Evolutionary conservation across 2,329 filamentous ascomycete species (phyloP), one percentile per base, ranked within the genome.

Genomic region (Fusarium sp.): DNA sequence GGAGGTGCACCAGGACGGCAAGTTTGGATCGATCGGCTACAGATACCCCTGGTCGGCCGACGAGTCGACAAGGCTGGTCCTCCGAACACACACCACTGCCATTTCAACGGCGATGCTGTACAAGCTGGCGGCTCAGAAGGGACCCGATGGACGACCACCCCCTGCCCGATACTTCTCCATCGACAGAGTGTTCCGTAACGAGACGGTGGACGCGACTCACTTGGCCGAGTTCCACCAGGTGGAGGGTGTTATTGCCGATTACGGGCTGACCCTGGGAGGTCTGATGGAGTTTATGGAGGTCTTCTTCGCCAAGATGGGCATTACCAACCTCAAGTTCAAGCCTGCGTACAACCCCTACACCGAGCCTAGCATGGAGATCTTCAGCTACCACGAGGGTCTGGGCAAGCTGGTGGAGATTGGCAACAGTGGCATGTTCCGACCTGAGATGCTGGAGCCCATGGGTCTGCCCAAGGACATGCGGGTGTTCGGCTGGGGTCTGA

Each of bases 141-240:
- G 94, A 16, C 93, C 94, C 6, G 89, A 91, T 77, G 90, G 90
- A 55, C 85, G 86, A 61, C 88, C 89, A 55, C 89, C 88, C 17
- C 88, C 90, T 38, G 95, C 94, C n/a, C 92, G 95, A 71, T 98
- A 98, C 87, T 99, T 99, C 87, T 98, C 94, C 71, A 99, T 99
- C 81, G 96, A 99, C 84, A 92, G 96, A 63, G 96, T 99, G 70
- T 99, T 99, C 92, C 91, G 94, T 75, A 99, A 99, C 83, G 96
- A 99, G 85, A 94, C 94, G 4, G 95, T 99, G 67, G 96, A 99
- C 80, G 95, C 95, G 16, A 99, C 96, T 10, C 96, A 99, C 87
- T 85, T 99, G 79, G 95, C 95, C 42, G 96, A 99, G 84, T 99
- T 99, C 88, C 96, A 99, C 85, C 96, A 99, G 82, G 94, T 98